phyloP scores from a whole-genome alignment of 1,284 basidiomycete genomes.

The Austroboletus novae-zelandiae region DNA sequence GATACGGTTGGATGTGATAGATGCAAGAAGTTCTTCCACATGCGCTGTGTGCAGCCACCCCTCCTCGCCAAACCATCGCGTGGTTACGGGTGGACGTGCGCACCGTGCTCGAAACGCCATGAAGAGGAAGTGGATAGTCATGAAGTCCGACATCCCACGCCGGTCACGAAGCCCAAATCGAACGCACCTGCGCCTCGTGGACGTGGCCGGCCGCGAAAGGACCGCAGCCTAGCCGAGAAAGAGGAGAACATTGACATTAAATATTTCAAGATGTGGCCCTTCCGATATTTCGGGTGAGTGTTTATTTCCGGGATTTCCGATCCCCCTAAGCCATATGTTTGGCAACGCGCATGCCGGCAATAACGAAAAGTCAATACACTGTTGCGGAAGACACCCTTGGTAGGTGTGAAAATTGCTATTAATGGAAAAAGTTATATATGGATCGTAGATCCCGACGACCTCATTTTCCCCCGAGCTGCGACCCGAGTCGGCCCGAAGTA shows the following conservation, averaged over 20 bases:
- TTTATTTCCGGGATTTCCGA: neutral
- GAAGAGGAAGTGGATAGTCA: conserved; percentile 85
- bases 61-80: conserved; percentile 93
- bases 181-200: conserved; percentile 65
- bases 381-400: conserved; percentile 89
- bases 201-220: conserved; percentile 72
- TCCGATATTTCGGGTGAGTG: conserved; percentile 91
- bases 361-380: conserved; percentile 70
- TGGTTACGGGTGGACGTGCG: conserved; percentile 98
- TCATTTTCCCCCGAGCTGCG: conserved; percentile 89
- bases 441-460: conserved; percentile 81
- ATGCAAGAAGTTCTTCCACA: conserved; percentile 95
- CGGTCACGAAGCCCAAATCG: conserved; percentile 57
- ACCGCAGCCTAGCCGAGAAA: conserved; percentile 62
- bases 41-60: conserved; percentile 91
- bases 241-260: conserved; percentile 76
- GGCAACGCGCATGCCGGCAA: conserved; percentile 15
- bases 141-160: conserved; percentile 55
- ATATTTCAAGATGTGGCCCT: conserved; percentile 93
- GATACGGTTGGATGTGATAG: conserved; percentile 93
- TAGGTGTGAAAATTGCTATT: conserved; percentile 36
- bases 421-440: conserved; percentile 23
- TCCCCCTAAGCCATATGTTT: conserved; percentile 1
- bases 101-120: conserved; percentile 85
- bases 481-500: conserved; percentile 87